Evolutionary conservation across 2,329 filamentous ascomycete genomes (phyloP).

Genomic region (Cryoendolithus antarcticus): DNA sequence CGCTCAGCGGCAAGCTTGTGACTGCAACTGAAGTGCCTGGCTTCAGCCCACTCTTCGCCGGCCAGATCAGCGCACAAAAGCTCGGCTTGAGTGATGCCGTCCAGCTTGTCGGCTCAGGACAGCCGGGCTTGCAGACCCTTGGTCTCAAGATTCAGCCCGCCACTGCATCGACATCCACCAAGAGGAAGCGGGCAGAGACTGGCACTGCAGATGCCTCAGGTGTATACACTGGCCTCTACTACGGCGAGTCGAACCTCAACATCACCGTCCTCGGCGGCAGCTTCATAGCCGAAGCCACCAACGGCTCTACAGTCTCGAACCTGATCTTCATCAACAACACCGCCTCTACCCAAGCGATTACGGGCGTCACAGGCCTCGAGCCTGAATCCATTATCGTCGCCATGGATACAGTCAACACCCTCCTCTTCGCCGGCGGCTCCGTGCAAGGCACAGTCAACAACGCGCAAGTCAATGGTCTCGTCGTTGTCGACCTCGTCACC

Average conservation of each 20-base stretch:
- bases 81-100: slow-evolving; percentile 61
- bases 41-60: slow-evolving; percentile 58
- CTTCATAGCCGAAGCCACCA: slow-evolving; percentile 58
- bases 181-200: slow-evolving; percentile 29
- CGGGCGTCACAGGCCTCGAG: slow-evolving; percentile 55
- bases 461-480: slow-evolving; percentile 55
- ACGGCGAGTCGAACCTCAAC: slow-evolving; percentile 57
- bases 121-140: slow-evolving; percentile 33
- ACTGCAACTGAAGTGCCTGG: slow-evolving; percentile 55
- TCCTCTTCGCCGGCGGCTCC: slow-evolving; percentile 71
- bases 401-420: slow-evolving; percentile 52
- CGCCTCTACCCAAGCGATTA: slow-evolving; percentile 35
- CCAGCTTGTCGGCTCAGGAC: slow-evolving; percentile 41
- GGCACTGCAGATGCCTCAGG: slow-evolving; percentile 43
- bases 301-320: slow-evolving; percentile 65
- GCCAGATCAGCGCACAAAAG: slow-evolving; percentile 68
- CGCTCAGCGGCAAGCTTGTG: slow-evolving; percentile 60
- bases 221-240: slow-evolving; percentile 68
- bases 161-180: slow-evolving; percentile 13
- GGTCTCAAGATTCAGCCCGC: slow-evolving; percentile 40
- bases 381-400: slow-evolving; percentile 63
- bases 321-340: slow-evolving; percentile 69
- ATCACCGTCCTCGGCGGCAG: slow-evolving; percentile 80
- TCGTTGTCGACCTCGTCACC: slow-evolving; percentile 63
- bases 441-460: slow-evolving; percentile 59